Percentiles rank a stretch among this genome's conserved stretches.
These are phyloP conservation scores for Lobosporangium transversale DNA, from an alignment of 192 early-diverging fungal species.

Conservation along the genomic window DNA sequence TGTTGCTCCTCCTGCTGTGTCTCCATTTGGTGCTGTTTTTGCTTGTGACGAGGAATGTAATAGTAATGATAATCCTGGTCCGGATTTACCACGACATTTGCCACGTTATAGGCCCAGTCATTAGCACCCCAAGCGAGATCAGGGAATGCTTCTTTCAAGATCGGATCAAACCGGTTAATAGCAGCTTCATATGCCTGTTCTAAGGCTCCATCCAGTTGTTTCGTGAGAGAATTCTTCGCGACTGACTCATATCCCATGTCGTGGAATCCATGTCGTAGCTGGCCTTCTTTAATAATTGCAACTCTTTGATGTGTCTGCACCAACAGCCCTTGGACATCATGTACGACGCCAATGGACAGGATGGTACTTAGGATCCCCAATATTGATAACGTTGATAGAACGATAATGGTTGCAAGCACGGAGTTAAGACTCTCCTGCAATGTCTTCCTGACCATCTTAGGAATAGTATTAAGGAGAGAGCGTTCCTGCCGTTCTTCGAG, in stretches of 20 bases:
- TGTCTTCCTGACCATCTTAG: constrained; percentile 9
- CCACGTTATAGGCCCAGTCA: constrained; percentile 38
- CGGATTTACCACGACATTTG: constrained; percentile 27
- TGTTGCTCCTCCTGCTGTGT: not conserved
- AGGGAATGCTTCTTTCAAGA: constrained; percentile 44
- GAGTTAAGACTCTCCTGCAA: constrained; percentile 45
- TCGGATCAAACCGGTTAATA: constrained; percentile 39
- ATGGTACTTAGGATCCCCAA: constrained; percentile 14
- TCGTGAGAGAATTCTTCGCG: not conserved
- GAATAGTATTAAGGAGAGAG: constrained; percentile 18
- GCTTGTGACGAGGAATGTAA: too few species aligned
- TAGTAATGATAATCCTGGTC: too few species aligned
- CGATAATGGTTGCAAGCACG: constrained; percentile 26
- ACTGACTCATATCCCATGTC: not conserved
- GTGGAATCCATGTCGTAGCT: not conserved
- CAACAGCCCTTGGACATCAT: constrained; percentile 40
- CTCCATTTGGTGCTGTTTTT: too few species aligned
- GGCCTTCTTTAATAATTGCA: constrained; percentile 1
- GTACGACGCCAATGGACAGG: constrained; percentile 36
- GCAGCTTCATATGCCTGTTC: constrained; percentile 31
- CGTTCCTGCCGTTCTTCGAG: constrained; percentile 9
- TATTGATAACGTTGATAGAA: constrained; percentile 16
- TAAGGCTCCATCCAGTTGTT: constrained; percentile 18
- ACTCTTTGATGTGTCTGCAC: constrained; percentile 42
- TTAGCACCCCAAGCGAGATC: constrained; percentile 29